Evolutionary conservation across 768 basidiomycete species (phyloP).

Genomic region (Boletellus ananiceps): DNA sequence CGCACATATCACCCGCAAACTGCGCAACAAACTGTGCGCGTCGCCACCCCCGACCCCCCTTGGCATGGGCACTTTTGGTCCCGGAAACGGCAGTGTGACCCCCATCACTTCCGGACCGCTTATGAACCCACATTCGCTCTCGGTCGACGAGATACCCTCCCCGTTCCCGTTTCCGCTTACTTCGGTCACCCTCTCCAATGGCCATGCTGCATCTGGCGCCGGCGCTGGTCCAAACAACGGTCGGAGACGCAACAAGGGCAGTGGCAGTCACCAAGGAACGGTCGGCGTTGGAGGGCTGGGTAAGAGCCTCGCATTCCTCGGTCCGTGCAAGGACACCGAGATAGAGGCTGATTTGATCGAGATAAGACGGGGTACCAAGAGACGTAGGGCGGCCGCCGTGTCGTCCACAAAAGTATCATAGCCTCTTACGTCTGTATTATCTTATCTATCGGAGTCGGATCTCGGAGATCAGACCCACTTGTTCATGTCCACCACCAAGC

Average conservation of each 20-base stretch:
- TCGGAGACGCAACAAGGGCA: constrained; percentile 47
- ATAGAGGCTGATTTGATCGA: constrained; percentile 73
- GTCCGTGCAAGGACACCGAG: constrained; percentile 60
- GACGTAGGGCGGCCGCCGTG: constrained; percentile 33
- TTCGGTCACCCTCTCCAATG: constrained; percentile 41
- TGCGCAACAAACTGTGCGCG: constrained; percentile 74
- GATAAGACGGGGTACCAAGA: constrained; percentile 72
- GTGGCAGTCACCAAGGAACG: constrained; percentile 51
- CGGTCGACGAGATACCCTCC: constrained; percentile 82
- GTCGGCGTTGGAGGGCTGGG: constrained; percentile 61
- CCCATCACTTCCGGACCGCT: constrained; percentile 67
- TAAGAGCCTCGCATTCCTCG: constrained; percentile 61
- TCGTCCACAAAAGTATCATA: constrained; percentile 31
- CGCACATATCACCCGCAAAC: constrained; percentile 77
- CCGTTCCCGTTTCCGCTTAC: constrained; percentile 77
- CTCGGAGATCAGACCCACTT: constrained; percentile 14
- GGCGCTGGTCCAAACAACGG: constrained; percentile 39
- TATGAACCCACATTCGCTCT: constrained; percentile 78
- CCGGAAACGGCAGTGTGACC: constrained; percentile 40
- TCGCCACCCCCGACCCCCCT: constrained; percentile 77
- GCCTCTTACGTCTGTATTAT: constrained; percentile 17
- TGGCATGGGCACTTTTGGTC: constrained; percentile 32
- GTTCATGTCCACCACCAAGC: constrained; percentile 23
- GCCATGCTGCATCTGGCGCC: constrained; percentile 31
- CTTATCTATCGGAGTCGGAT: constrained; percentile 28